These are phyloP conservation scores for Eucalyptus curtisii DNA, from an alignment of 345 rosid genomes.

Conservation along the genomic window DNA sequence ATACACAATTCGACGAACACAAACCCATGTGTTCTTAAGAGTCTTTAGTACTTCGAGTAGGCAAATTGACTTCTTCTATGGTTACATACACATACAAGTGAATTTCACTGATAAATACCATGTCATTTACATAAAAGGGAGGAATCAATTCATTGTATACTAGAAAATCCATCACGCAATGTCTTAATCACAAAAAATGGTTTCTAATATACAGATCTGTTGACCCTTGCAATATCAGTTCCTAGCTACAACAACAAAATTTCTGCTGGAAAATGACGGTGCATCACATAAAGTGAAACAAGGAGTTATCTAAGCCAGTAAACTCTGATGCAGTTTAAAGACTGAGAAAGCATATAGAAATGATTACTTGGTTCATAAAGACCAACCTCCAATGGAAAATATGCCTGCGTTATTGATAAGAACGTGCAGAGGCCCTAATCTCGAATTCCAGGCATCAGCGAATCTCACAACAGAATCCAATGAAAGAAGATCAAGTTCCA, in stretches of 20 bases:
- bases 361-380: not conserved
- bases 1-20: not conserved
- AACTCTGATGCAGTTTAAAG: not conserved
- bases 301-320: not conserved
- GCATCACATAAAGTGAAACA: not conserved
- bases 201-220: not conserved
- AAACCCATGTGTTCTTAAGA: not conserved
- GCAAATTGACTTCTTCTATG: not conserved
- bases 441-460: constrained; percentile 60
- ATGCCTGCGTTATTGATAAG: constrained; percentile 92
- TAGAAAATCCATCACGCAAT: not conserved
- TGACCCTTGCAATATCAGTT: not conserved
- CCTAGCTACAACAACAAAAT: not conserved
- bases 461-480: constrained; percentile 67
- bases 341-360: not conserved
- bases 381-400: constrained; percentile 83
- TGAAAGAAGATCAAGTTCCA: constrained; percentile 96
- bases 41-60: not conserved
- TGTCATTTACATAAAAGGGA: not conserved
- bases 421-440: constrained; percentile 60
- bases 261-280: not conserved
- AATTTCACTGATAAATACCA: not conserved
- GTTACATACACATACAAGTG: not conserved
- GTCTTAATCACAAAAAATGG: not conserved
- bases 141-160: not conserved